phyloP scores from a whole-genome alignment of 331 rosid species.

The Ulmus americana region DNA sequence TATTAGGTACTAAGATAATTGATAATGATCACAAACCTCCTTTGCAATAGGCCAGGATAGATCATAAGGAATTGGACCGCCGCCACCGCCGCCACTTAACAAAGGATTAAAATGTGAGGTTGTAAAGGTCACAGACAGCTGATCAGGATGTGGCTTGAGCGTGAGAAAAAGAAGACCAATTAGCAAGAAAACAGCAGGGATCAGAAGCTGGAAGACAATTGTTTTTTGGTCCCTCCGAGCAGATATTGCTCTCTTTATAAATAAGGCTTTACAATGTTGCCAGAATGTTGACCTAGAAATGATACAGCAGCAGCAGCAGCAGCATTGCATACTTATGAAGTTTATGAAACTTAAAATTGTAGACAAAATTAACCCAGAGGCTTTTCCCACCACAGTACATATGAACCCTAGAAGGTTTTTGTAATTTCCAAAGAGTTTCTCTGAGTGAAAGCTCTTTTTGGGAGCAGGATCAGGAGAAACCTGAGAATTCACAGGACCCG shows the following conservation, averaged over 20 bases:
- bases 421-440: constrained; percentile 46
- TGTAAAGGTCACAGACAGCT: constrained; percentile 66
- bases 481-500: constrained; percentile 41
- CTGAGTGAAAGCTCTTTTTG: constrained; percentile 30
- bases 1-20: constrained; percentile 10
- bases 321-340: constrained; percentile 51
- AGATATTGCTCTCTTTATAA: constrained; percentile 78
- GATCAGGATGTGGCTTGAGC: constrained; percentile 99
- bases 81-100: constrained; percentile 85
- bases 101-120: constrained; percentile 84
- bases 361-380: constrained; percentile 51
- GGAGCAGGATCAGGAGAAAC: constrained; percentile 40
- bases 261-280: constrained; percentile 77
- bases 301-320: constrained; percentile 74
- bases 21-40: constrained; percentile 56
- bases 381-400: constrained; percentile 49
- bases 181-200: constrained; percentile 81
- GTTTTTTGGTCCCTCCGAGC: constrained; percentile 92
- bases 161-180: constrained; percentile 79
- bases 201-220: constrained; percentile 81
- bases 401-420: constrained; percentile 48
- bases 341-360: constrained; percentile 46
- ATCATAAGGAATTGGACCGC: constrained; percentile 91
- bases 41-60: constrained; percentile 66
- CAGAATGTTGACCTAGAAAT: constrained; percentile 73